Conservation (phyloP, 2,329 filamentous ascomycete genomes). For the Zymoseptoria tritici region DNA sequence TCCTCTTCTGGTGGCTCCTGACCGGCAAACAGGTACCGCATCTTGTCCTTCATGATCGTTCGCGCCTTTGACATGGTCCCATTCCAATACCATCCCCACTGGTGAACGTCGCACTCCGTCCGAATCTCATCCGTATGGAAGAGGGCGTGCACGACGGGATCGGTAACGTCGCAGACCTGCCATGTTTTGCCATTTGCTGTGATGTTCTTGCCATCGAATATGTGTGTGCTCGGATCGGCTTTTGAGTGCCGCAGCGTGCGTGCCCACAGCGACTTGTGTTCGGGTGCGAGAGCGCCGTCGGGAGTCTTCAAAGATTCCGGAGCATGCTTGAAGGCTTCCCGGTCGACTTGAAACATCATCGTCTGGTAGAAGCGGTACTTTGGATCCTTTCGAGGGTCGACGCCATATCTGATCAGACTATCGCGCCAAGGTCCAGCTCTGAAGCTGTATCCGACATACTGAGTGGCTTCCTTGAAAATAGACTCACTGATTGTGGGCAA, state of each 20-base stretch:
- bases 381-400: conserved; percentile 74
- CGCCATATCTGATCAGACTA: conserved; percentile 72
- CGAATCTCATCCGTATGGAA: conserved; percentile 53
- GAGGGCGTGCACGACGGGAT: conserved; percentile 62
- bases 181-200: conserved; percentile 80
- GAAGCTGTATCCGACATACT: conserved; percentile 87
- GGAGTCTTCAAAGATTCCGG: conserved; percentile 1
- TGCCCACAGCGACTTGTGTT: conserved; percentile 11
- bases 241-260: conserved; percentile 12
- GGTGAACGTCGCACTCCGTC: conserved; percentile 40
- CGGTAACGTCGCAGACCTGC: conserved; percentile 88
- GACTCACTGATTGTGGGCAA: conserved; percentile 48
- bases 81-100: conserved; percentile 76
- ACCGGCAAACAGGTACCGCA: conserved; percentile 42
- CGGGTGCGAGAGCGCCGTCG: neutral
- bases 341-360: conserved; percentile 67
- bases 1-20: conserved; percentile 26
- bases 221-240: conserved; percentile 50
- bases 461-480: conserved; percentile 64
- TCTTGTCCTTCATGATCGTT: conserved; percentile 80
- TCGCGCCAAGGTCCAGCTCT: conserved; percentile 88
- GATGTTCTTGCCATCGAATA: conserved; percentile 74
- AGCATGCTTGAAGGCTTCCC: conserved; percentile 18
- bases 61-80: conserved; percentile 78
- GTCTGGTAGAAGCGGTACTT: conserved; percentile 80